Base-by-base conservation (phyloP, 441 rosid species). In the Populus tomentosa region DNA sequence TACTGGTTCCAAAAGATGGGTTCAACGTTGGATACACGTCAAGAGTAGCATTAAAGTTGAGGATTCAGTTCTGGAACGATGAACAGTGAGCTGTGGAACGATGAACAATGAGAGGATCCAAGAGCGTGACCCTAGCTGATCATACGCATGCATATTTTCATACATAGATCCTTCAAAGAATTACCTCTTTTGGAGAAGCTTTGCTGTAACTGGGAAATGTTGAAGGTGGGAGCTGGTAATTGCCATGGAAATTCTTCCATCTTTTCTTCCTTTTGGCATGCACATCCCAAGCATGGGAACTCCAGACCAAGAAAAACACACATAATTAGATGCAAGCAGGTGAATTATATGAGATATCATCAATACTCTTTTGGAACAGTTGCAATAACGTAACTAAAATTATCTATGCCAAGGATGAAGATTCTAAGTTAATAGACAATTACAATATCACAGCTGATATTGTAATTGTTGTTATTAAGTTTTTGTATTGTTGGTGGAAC, bases 181-280 rank as follows among this genome's bases (percentile, higher is more conserved):
- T 89, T 85, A 69, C 90, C 90, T 84, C 88, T 82, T 30, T 78
- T 89, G 35, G 87, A 78, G 80, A 89, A 90, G 88, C 87, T 87
- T 68, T 87, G 89, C 38, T 88, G 83, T 32, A 89, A 76, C 69
- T 87, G 90, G 70, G 88, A 84, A 40, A 89, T 78, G 82, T 85
- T 88, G 84, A 86, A 88, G 70, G 67, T 20, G 20, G 90, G 94
- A 66, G 84, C 70, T 8, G 91, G 94, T 46, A 90, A 75, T 26
- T 26, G 26, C 26, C 1, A 26, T 26, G 26, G 26, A 26, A 26
- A 26, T 26, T 26, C 26, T 26, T 26, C 91, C 94, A 75, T 89
- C 92, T 80, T 84, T 84, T 79, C 92, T 86, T 56, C 91, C 94
- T 67, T 88, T 85, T 0, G 89, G 92, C 40, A 90, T 89, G 92